phyloP scores from a whole-genome alignment of 2,329 filamentous ascomycete genomes.

The Periglandula ipomoeae region DNA sequence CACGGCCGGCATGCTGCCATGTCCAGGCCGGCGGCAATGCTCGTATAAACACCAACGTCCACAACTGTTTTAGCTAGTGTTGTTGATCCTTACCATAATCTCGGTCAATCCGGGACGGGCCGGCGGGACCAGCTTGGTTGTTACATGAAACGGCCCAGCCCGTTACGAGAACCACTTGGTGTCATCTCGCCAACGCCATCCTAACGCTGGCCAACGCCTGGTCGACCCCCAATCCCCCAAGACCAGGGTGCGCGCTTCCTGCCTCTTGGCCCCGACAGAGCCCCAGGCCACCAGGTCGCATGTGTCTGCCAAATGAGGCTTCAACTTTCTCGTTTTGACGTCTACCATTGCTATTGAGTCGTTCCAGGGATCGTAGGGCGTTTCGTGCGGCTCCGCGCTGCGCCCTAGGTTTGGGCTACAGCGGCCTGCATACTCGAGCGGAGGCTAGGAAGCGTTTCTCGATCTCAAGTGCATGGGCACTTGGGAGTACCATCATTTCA shows the following conservation, averaged over 20 bases:
- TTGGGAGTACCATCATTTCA: too few relatives aligned
- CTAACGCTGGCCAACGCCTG: neutral
- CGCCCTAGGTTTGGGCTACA: neutral
- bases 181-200: neutral
- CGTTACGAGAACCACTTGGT: constrained; percentile 4
- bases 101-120: constrained; percentile 6
- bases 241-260: neutral
- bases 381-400: neutral
- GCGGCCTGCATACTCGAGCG: too few relatives aligned
- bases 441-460: too few relatives aligned
- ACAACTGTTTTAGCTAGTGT: neutral
- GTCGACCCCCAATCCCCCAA: neutral
- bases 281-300: neutral
- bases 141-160: constrained; percentile 2
- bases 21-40: too few relatives aligned
- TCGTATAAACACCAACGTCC: neutral
- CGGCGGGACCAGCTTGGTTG: constrained; percentile 3
- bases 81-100: constrained; percentile 5
- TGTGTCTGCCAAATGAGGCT: neutral
- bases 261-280: neutral
- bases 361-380: too few relatives aligned
- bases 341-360: too few relatives aligned
- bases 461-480: too few relatives aligned
- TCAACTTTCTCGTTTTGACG: neutral
- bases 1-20: too few relatives aligned